These are phyloP conservation scores for Calonectria crousiana DNA, from an alignment of 2,329 filamentous ascomycete genomes.

Conservation along the genomic window DNA sequence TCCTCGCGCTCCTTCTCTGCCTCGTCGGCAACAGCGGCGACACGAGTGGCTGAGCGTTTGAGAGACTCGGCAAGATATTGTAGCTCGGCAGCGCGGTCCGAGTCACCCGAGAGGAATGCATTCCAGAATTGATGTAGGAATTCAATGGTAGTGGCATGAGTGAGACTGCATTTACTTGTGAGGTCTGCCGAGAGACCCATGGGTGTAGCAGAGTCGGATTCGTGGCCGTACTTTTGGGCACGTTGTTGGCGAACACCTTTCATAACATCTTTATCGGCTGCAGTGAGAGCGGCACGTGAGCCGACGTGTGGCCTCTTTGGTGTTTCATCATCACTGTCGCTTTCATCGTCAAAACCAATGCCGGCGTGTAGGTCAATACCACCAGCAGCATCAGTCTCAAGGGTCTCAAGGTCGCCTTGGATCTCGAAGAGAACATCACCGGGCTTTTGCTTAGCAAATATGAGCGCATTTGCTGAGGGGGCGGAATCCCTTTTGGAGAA, in stretches of 20 bases:
- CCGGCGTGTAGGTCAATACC: constrained; percentile 72
- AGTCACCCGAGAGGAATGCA: constrained; percentile 89
- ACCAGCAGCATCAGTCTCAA: constrained; percentile 61
- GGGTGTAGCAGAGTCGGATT: constrained; percentile 60
- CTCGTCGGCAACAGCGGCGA: constrained; percentile 82
- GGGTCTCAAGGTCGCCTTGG: constrained; percentile 69
- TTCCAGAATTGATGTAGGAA: constrained; percentile 99
- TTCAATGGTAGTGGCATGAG: constrained; percentile 93
- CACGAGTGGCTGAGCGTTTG: constrained; percentile 79
- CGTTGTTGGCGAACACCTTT: constrained; percentile 73
- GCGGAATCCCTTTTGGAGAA: constrained; percentile 73
- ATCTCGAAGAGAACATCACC: constrained; percentile 75
- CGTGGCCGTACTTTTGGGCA: constrained; percentile 67
- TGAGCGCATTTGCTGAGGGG: constrained; percentile 56
- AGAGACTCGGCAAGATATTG: constrained; percentile 87
- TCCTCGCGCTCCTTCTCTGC: constrained; percentile 81
- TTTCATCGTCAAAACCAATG: constrained; percentile 78
- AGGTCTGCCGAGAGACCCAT: constrained; percentile 69
- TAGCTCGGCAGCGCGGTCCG: constrained; percentile 83
- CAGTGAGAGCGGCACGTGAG: constrained; percentile 74
- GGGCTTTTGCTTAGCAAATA: constrained; percentile 79
- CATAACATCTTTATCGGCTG: constrained; percentile 76
- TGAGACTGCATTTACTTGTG: constrained; percentile 71
- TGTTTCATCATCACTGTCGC: constrained; percentile 74
- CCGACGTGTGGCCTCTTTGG: constrained; percentile 71